These are phyloP conservation scores for Gyromitra esculenta DNA, from an alignment of 2,329 filamentous ascomycete species.

Conservation along the genomic window DNA sequence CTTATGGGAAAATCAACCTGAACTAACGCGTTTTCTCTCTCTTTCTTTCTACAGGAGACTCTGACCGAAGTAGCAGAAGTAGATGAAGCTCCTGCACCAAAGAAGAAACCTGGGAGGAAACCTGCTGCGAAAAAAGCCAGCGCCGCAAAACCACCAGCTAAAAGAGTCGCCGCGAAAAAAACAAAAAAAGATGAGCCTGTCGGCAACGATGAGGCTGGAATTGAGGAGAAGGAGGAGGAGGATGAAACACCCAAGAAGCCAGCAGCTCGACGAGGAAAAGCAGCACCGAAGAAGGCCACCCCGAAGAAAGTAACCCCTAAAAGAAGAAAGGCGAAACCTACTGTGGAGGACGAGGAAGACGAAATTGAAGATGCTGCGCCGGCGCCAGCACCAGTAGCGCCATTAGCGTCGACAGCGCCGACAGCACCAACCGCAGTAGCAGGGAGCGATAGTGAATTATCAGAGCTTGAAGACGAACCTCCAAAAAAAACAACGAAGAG, in stretches of 20 bases:
- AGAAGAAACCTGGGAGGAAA: conserved; percentile 55
- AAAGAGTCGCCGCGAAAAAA: conserved; percentile 36
- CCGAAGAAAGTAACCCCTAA: conserved; percentile 31
- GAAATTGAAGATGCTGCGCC: conserved; percentile 27
- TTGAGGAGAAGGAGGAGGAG: conserved; percentile 1
- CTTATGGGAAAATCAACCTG: not conserved
- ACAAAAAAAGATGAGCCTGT: conserved; percentile 15
- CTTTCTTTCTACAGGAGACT: conserved; percentile 30
- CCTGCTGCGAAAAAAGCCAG: conserved; percentile 30
- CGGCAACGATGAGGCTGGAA: conserved; percentile 16
- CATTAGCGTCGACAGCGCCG: not conserved
- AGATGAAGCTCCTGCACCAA: conserved; percentile 26
- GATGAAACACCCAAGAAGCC: conserved; percentile 33
- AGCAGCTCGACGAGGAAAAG: conserved; percentile 19
- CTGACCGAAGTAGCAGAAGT: conserved; percentile 49
- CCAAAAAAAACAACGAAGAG: conserved; percentile 33
- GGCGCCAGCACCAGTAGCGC: conserved; percentile 10
- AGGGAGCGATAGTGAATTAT: conserved; percentile 70
- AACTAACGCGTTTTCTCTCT: conserved; percentile 38
- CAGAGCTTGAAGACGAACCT: conserved; percentile 76
- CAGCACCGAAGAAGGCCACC: conserved; percentile 19
- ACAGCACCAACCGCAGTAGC: conserved; percentile 13
- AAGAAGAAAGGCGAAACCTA: conserved; percentile 42
- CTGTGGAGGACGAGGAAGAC: conserved; percentile 44
- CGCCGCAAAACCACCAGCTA: conserved; percentile 11